Conservation (phyloP, 2,329 filamentous ascomycete species). For the Fusarium sp. region DNA sequence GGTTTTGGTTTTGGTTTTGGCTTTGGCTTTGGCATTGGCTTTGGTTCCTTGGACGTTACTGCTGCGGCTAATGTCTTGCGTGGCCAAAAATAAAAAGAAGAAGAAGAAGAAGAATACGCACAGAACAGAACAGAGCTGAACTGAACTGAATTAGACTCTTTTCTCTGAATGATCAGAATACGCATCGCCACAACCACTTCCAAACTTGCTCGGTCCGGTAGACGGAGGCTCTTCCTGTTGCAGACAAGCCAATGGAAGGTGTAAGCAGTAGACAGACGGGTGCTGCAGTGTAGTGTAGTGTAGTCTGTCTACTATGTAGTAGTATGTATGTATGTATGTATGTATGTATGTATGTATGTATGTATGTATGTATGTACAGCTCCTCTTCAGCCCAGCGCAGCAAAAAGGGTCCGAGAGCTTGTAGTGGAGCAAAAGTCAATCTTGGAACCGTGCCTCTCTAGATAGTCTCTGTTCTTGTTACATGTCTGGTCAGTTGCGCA, state of each 20-base stretch:
- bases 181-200: slow-evolving; percentile 5
- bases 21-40: too few relatives aligned
- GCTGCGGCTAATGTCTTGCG: slow-evolving; percentile 8
- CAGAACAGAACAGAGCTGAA: too few relatives aligned
- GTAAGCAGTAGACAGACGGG: slow-evolving; percentile 5
- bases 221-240: slow-evolving; percentile 24
- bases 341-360: too few relatives aligned
- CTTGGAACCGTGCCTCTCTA: slow-evolving; percentile 17
- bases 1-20: too few relatives aligned
- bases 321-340: too few relatives aligned
- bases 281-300: too few relatives aligned
- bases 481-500: too few relatives aligned
- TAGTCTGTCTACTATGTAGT: too few relatives aligned
- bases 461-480: neutral
- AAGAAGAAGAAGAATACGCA: too few relatives aligned
- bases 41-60: neutral
- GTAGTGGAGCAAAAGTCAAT: slow-evolving; percentile 27
- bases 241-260: slow-evolving; percentile 12
- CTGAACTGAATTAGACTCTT: too few relatives aligned
- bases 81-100: neutral
- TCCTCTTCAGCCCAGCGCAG: slow-evolving; percentile 18
- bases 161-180: too few relatives aligned
- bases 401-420: slow-evolving; percentile 33
- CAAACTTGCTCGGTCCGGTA: slow-evolving; percentile 11
- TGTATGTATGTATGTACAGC: neutral